Conservation (phyloP, 2,329 filamentous ascomycete species). For the Xylaria digitata region DNA sequence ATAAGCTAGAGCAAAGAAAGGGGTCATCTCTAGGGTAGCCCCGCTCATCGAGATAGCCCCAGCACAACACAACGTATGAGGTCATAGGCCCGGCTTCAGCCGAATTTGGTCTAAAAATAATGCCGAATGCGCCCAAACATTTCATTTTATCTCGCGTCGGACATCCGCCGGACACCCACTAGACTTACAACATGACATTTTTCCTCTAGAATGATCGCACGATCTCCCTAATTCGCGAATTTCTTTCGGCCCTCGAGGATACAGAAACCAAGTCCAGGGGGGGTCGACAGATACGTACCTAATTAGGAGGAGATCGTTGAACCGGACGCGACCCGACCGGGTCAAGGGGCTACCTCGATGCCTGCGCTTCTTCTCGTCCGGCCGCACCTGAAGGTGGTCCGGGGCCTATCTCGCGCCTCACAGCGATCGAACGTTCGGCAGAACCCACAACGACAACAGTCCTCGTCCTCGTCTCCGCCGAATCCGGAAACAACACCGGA, state of each 20-base stretch:
- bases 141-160: slow-evolving; percentile 3
- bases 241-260: neutral
- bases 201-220: neutral
- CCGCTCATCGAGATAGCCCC: slow-evolving; percentile 5
- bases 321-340: neutral
- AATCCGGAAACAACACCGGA: neutral
- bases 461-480: slow-evolving; percentile 21
- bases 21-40: slow-evolving; percentile 10
- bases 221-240: neutral
- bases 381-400: slow-evolving; percentile 29
- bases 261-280: neutral
- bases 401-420: slow-evolving; percentile 30
- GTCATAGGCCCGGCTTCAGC: slow-evolving; percentile 18
- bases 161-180: neutral
- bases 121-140: slow-evolving; percentile 16
- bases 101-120: slow-evolving; percentile 23
- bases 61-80: neutral
- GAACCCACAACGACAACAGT: slow-evolving; percentile 42
- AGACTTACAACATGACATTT: slow-evolving; percentile 12
- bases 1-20: neutral
- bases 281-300: neutral
- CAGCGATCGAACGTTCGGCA: slow-evolving; percentile 31
- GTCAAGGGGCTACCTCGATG: slow-evolving; percentile 20
- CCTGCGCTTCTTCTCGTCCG: slow-evolving; percentile 37
- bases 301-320: neutral